These are phyloP conservation scores for Trypanosoma rangeli DNA, from an alignment of 208 protist genomes.

Conservation along the genomic window DNA sequence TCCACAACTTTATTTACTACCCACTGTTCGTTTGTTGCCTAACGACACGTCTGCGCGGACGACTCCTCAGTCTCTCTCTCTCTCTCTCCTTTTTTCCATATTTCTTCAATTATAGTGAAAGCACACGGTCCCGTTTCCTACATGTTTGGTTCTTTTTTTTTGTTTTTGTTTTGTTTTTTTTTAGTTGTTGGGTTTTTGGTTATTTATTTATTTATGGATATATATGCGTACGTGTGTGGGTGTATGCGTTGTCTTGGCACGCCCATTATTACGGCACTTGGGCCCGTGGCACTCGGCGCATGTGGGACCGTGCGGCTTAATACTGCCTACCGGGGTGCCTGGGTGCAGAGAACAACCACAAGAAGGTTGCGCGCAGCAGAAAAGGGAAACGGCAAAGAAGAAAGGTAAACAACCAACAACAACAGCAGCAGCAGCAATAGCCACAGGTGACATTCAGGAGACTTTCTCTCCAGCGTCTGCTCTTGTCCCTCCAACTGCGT, in stretches of 20 bases:
- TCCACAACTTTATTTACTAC: no score
- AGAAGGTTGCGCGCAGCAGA: neutral
- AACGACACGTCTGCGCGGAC: neutral
- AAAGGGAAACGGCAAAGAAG: neutral
- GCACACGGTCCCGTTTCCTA: neutral
- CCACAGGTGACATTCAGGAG: neutral
- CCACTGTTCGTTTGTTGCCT: neutral
- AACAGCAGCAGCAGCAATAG: neutral
- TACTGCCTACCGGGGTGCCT: neutral
- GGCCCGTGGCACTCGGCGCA: neutral
- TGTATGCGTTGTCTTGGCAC: neutral
- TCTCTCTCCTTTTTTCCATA: neutral
- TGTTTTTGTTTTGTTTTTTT: conserved; percentile 2
- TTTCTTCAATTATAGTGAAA: neutral
- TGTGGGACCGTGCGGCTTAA: neutral
- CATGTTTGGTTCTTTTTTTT: neutral
- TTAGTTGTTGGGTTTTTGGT: neutral
- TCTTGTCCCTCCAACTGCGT: no score
- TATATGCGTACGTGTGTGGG: neutral
- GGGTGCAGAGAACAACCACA: neutral
- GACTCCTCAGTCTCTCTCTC: neutral
- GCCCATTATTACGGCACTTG: neutral
- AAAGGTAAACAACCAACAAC: neutral
- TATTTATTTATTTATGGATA: neutral
- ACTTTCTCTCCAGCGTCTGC: neutral